A percentile compares a stretch with the other conserved stretches of the same genome.
Evolutionary conservation across 2,329 filamentous ascomycete species (phyloP).

Genomic region (Colletotrichum spinosum): DNA sequence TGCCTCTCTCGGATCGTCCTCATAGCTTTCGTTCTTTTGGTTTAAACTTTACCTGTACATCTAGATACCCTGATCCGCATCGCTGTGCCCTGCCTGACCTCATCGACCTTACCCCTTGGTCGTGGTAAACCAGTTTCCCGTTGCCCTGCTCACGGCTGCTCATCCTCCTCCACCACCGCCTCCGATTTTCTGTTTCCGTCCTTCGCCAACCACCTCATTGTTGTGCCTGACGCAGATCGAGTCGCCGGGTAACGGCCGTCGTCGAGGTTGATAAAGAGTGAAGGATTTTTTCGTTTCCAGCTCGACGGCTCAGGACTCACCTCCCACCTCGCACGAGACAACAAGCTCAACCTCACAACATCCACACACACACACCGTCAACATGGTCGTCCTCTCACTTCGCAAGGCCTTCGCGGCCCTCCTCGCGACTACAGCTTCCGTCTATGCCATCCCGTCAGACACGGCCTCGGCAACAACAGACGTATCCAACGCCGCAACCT

Average conservation of each 20-base stretch:
- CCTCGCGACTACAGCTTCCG: conserved; percentile 40
- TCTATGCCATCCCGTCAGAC: conserved; percentile 20
- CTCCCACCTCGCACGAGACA: too few species aligned
- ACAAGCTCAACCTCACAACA: background rate
- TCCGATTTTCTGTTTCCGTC: conserved; percentile 16
- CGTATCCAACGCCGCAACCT: conserved; percentile 35
- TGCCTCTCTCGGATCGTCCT: conserved; percentile 19
- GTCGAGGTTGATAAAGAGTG: conserved; percentile 1
- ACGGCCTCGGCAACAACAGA: conserved; percentile 37
- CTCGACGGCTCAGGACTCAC: background rate
- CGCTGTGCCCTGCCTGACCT: conserved; percentile 12
- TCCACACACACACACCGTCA: conserved; percentile 16
- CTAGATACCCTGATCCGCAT: conserved; percentile 10
- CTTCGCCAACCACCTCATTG: conserved; percentile 27
- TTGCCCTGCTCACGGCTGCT: conserved; percentile 26
- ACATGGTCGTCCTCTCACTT: conserved; percentile 45
- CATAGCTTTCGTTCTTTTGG: conserved; percentile 17
- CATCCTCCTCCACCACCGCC: conserved; percentile 15
- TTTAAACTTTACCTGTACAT: conserved; percentile 1
- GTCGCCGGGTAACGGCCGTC: background rate
- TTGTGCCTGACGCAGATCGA: conserved; percentile 11
- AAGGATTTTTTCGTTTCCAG: background rate
- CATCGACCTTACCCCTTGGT: too few species aligned
- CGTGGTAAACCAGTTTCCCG: conserved; percentile 21
- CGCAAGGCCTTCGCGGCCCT: conserved; percentile 41